Evolutionary conservation across 169 alveolate species (phyloP).

Genomic region (Plasmodium gallinaceum): DNA sequence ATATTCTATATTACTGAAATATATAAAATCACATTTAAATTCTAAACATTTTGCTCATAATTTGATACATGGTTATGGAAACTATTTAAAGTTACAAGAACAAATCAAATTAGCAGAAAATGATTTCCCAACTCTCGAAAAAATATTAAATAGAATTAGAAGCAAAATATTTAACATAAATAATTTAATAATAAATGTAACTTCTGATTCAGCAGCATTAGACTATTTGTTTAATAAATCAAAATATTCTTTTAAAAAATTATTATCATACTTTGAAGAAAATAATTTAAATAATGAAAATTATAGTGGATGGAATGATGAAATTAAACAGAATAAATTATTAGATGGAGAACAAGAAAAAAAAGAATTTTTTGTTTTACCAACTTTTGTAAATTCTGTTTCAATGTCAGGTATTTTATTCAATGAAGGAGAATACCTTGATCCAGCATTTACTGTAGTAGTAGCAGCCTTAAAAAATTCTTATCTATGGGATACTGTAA

Average conservation of each 20-base stretch:
- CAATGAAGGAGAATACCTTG: constrained; percentile 77
- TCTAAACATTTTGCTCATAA: constrained; percentile 81
- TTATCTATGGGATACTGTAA: constrained; percentile 83
- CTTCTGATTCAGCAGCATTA: constrained; percentile 77
- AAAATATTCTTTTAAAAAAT: constrained; percentile 34
- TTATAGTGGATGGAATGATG: constrained; percentile 59
- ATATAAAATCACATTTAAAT: constrained; percentile 78
- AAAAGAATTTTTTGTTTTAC: constrained; percentile 76
- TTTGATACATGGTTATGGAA: constrained; percentile 80
- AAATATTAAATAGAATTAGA: constrained; percentile 79
- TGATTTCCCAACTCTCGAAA: constrained; percentile 72
- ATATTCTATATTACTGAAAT: constrained; percentile 72
- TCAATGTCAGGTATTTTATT: constrained; percentile 85
- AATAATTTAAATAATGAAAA: constrained; percentile 16
- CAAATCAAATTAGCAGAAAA: constrained; percentile 81
- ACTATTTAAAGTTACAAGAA: constrained; percentile 74
- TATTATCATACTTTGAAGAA: constrained; percentile 37
- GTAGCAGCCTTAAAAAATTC: constrained; percentile 79
- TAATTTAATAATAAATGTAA: constrained; percentile 79
- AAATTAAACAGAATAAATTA: constrained; percentile 47
- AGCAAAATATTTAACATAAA: constrained; percentile 74
- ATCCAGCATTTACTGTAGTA: constrained; percentile 80
- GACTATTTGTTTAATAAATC: constrained; percentile 74
- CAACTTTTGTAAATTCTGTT: constrained; percentile 85
- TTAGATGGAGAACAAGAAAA: constrained; percentile 19